Evolutionary conservation across 495 filamentous ascomycete genomes (phyloP).

Genomic region (Penicillium alfredii): DNA sequence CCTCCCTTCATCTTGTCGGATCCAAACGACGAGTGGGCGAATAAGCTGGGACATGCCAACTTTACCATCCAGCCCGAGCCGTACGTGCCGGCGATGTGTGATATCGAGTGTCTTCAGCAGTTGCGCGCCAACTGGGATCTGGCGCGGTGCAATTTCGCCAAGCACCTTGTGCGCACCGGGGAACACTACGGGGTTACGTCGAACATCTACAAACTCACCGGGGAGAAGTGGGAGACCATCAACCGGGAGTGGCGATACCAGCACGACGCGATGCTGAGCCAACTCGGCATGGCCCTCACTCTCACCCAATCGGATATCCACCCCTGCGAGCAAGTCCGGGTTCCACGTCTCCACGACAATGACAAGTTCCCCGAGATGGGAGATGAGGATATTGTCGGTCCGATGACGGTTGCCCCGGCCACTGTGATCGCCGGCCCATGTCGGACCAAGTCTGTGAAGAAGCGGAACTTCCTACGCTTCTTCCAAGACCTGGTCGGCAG

Average conservation of each 20-base stretch:
- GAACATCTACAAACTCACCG: conserved; percentile 73
- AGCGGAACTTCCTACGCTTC: conserved; percentile 44
- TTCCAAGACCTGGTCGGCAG: conserved; percentile 41
- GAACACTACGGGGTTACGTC: conserved; percentile 84
- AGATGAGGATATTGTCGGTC: conserved; percentile 87
- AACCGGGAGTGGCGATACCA: conserved; percentile 63
- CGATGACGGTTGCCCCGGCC: conserved; percentile 60
- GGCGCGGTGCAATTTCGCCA: conserved; percentile 73
- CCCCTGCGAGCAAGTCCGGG: conserved; percentile 45
- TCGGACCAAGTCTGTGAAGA: conserved; percentile 30
- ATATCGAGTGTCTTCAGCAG: conserved; percentile 55
- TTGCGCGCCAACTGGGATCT: conserved; percentile 74
- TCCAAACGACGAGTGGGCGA: conserved; percentile 71
- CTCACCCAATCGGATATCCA: conserved; percentile 41
- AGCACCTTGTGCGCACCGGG: conserved; percentile 74
- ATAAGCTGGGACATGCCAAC: conserved; percentile 82
- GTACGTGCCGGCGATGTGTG: conserved; percentile 58
- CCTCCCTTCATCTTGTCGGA: conserved; percentile 55
- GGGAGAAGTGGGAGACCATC: conserved; percentile 77
- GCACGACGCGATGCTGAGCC: conserved; percentile 54
- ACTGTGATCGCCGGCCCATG: conserved; percentile 23
- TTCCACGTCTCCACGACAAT: conserved; percentile 58
- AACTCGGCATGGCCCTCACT: conserved; percentile 32
- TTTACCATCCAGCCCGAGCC: conserved; percentile 83
- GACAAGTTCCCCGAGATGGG: conserved; percentile 85